phyloP scores from a whole-genome alignment of 176 grass and related monocot species.

The Eragrostis curvula region DNA sequence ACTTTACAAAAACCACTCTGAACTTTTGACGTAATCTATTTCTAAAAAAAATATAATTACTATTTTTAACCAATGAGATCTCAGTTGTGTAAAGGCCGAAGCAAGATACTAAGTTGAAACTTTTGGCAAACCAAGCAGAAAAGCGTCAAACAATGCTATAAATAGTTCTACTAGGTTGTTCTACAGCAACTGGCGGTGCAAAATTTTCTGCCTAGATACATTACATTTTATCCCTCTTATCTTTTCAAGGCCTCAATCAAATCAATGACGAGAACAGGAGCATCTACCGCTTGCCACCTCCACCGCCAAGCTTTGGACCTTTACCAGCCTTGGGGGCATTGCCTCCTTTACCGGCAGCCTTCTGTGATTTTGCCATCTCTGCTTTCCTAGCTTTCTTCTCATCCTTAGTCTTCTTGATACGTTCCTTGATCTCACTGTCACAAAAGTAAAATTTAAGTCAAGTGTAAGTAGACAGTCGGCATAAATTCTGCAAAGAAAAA shows the following conservation, averaged over 20 bases:
- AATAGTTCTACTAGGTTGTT: no score
- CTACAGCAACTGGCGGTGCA: background rate
- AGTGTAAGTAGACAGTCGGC: background rate
- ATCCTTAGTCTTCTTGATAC: constrained; percentile 66
- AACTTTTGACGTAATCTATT: no score
- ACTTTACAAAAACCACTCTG: no score
- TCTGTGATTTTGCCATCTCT: constrained; percentile 44
- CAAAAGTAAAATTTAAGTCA: background rate
- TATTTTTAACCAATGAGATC: no score
- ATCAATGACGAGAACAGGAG: background rate
- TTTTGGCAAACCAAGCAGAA: no score
- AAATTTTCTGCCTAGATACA: constrained; percentile 11
- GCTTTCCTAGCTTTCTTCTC: constrained; percentile 68
- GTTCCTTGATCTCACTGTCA: constrained; percentile 65
- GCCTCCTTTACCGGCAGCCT: constrained; percentile 31
- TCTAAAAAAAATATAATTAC: no score
- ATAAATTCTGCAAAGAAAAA: background rate
- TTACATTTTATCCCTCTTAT: background rate
- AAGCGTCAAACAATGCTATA: no score
- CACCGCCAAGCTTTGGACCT: constrained; percentile 59
- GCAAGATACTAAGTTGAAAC: no score
- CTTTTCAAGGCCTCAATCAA: background rate
- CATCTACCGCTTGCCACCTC: constrained; percentile 60
- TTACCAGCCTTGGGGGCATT: constrained; percentile 40
- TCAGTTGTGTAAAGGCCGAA: no score